phyloP scores from a whole-genome alignment of 306 rosid species.

The Vachellia pachyceras region DNA sequence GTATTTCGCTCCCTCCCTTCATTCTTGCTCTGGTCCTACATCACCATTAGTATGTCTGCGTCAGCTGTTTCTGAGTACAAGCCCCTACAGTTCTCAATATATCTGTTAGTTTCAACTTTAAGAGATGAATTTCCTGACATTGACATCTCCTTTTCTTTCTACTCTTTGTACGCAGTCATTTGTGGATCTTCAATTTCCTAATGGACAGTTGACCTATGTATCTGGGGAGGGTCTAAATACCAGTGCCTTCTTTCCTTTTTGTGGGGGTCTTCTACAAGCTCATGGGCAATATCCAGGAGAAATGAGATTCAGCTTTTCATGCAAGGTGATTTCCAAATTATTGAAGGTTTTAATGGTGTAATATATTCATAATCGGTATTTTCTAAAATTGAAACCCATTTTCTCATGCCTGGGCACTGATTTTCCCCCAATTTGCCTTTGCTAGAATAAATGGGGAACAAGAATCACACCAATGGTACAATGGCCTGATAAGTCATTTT shows the following conservation, averaged over 20 bases:
- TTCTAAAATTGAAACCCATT: constrained; percentile 24
- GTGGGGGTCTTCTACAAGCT: constrained; percentile 97
- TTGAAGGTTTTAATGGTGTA: background rate
- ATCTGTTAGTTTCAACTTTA: constrained; percentile 10
- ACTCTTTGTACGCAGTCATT: constrained; percentile 66
- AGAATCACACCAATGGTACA: constrained; percentile 86
- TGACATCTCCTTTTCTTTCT: constrained; percentile 9
- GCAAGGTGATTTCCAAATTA: constrained; percentile 71
- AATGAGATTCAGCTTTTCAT: constrained; percentile 95
- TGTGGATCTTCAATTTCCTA: constrained; percentile 97
- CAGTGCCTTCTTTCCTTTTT: constrained; percentile 83
- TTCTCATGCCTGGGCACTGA: constrained; percentile 34
- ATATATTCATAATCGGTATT: constrained; percentile 1
- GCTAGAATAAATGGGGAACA: constrained; percentile 93
- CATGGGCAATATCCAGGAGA: constrained; percentile 99
- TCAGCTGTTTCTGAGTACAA: constrained; percentile 9
- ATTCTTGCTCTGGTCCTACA: background rate
- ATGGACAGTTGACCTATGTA: constrained; percentile 91
- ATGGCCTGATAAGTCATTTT: constrained; percentile 94
- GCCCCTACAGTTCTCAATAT: background rate
- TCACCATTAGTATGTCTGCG: background rate
- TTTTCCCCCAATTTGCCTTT: constrained; percentile 28
- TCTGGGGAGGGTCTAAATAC: constrained; percentile 95
- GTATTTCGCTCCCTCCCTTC: background rate
- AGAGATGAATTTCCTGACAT: constrained; percentile 27